A percentile compares a stretch with the other conserved stretches of the same genome.
Evolutionary conservation across 2,329 filamentous ascomycete genomes (phyloP).

Genomic region (Aspergillus quadricinctus): DNA sequence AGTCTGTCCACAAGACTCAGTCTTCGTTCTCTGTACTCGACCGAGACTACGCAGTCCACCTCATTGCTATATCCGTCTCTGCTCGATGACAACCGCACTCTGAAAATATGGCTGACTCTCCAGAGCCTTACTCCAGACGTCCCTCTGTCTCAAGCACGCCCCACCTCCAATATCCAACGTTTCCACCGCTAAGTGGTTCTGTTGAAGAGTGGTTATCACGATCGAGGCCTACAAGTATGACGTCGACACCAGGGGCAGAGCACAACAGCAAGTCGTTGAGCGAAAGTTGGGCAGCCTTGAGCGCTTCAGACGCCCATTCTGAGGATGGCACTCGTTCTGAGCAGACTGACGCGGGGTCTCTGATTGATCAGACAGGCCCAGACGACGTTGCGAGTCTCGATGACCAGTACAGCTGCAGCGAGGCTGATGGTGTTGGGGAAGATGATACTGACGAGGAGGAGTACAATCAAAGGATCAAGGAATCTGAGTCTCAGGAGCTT

Average conservation of each 20-base stretch:
- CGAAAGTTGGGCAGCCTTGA: slow-evolving; percentile 46
- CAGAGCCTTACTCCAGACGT: slow-evolving; percentile 29
- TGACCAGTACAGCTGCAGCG: slow-evolving; percentile 35
- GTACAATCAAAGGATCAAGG: slow-evolving; percentile 22
- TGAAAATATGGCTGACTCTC: slow-evolving; percentile 35
- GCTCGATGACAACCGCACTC: slow-evolving; percentile 18
- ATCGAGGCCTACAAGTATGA: slow-evolving; percentile 40
- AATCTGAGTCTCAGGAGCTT: slow-evolving; percentile 28
- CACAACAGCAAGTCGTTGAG: slow-evolving; percentile 32
- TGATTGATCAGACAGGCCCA: slow-evolving; percentile 39
- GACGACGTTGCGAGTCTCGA: slow-evolving; percentile 45
- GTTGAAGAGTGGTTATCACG: slow-evolving; percentile 40
- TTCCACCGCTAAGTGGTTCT: slow-evolving; percentile 35
- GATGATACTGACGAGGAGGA: slow-evolving; percentile 24
- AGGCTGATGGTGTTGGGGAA: slow-evolving; percentile 31
- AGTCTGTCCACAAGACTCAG: slow-evolving; percentile 6
- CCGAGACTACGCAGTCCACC: slow-evolving; percentile 14
- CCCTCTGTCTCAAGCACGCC: slow-evolving; percentile 24
- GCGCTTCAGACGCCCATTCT: slow-evolving; percentile 40
- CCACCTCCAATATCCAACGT: slow-evolving; percentile 39
- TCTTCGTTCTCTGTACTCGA: slow-evolving; percentile 14
- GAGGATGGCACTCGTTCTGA: slow-evolving; percentile 44
- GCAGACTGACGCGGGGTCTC: slow-evolving; percentile 40
- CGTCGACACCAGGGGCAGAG: slow-evolving; percentile 28
- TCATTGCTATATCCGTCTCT: slow-evolving; percentile 11